Base-by-base conservation (phyloP, 2,329 filamentous ascomycete species). In the Sordariomycetes sp. region DNA sequence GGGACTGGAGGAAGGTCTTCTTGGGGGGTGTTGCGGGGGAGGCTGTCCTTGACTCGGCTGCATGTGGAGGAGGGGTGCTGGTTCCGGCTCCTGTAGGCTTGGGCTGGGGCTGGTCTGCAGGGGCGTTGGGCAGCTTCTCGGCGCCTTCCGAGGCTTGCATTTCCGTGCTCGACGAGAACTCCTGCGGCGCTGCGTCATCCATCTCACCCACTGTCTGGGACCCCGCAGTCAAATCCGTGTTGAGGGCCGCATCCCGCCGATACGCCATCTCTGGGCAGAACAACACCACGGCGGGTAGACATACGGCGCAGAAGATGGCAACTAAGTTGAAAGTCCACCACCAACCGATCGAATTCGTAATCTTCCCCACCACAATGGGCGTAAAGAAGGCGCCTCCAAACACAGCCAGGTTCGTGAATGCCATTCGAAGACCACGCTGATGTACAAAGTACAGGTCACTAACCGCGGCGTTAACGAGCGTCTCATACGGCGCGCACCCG, bases 371-470 rank as follows among this genome's bases (percentile, higher is more conserved):
- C 25, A 96, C 72, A n/a, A 96, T 89, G 0, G 92, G 92, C 0
- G 92, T 96, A 64, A 80, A 76, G 64, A 82, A 80, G 57, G 76
- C 73, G 52, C 78, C 76, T 60, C 77, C 71, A 71, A 85, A 77
- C 62, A 84, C 70, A 59, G 80, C 69, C 65, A 84, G 63, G 68
- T 83, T 79, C 57, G 80, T 75, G 57, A 95, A 76, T 1, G 92
- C 92, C 92, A 96, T 96, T 58, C 91, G 82, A 63, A 86, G 81
- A 35, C 91, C 90, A 56, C 89, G 80, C 75, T 89, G 77, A 76
- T 87, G 92, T 28, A 96, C 90, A 69, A 85, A 94, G 70, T 92
- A 96, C 55, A 97, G 68, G 68, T 97, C 92, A 48, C 90, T 92
- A 7, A 96, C 88, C 54, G 84, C 86, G 0, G 89, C 89, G 69